These are phyloP conservation scores for Penicillium sp. DNA, from an alignment of 2,329 filamentous ascomycete genomes.

Conservation along the genomic window DNA sequence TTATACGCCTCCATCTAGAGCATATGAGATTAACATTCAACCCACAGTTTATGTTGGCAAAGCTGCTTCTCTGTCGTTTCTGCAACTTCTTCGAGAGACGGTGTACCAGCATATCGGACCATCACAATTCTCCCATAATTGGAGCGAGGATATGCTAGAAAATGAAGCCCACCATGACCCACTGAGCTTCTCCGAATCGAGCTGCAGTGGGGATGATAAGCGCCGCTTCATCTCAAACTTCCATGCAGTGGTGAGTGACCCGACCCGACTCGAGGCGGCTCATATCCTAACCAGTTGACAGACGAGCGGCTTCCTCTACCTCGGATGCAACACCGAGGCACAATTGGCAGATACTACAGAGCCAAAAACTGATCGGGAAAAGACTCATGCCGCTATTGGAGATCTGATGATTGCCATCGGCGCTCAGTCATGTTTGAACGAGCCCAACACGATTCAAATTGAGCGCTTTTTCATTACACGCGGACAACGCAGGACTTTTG, in stretches of 20 bases:
- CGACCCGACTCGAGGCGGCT: not conserved
- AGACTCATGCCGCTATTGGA: slow-evolving; percentile 30
- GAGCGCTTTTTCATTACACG: slow-evolving; percentile 48
- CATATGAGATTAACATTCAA: not conserved
- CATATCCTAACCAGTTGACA: slow-evolving; percentile 17
- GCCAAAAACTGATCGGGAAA: slow-evolving; percentile 23
- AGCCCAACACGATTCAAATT: slow-evolving; percentile 30
- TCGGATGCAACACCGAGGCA: slow-evolving; percentile 33
- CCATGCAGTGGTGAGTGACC: slow-evolving; percentile 25
- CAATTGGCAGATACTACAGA: slow-evolving; percentile 6
- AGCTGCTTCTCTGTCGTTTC: slow-evolving; percentile 52
- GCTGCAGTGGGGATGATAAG: slow-evolving; percentile 31
- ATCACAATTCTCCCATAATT: slow-evolving; percentile 55
- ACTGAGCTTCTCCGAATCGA: slow-evolving; percentile 34
- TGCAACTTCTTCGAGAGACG: slow-evolving; percentile 54
- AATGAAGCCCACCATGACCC: slow-evolving; percentile 41
- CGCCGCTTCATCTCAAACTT: slow-evolving; percentile 35
- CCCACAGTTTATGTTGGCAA: slow-evolving; percentile 32
- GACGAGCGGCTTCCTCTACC: slow-evolving; percentile 46
- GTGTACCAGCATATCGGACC: slow-evolving; percentile 54
- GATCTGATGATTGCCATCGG: slow-evolving; percentile 57
- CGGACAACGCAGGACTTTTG: slow-evolving; percentile 52
- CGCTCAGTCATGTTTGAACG: slow-evolving; percentile 47
- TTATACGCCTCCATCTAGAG: too few relatives aligned
- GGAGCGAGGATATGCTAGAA: slow-evolving; percentile 57